Conservation (phyloP, 495 filamentous ascomycete genomes). For the Xeromyces bisporus region DNA sequence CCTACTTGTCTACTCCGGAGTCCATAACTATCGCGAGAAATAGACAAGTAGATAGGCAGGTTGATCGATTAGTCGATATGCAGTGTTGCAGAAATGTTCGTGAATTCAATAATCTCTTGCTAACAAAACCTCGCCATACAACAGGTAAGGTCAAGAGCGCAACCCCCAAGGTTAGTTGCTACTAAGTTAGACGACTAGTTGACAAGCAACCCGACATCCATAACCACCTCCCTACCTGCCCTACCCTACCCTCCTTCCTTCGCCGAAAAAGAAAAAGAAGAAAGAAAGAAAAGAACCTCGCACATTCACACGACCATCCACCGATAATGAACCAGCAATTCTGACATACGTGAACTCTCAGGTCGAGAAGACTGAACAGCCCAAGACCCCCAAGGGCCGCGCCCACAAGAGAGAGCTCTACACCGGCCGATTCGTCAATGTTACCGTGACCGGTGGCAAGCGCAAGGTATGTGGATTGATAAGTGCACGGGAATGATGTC, state of each 20-base stretch:
- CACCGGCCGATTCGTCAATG: constrained; percentile 98
- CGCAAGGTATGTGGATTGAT: constrained; percentile 86
- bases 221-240: too few relatives aligned
- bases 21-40: too few relatives aligned
- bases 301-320: too few relatives aligned
- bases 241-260: too few relatives aligned
- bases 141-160: constrained; percentile 3
- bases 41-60: not conserved
- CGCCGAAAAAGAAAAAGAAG: too few relatives aligned
- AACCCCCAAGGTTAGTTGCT: constrained; percentile 1
- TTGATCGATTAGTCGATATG: not conserved
- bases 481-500: too few relatives aligned
- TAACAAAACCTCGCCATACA: not conserved
- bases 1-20: too few relatives aligned
- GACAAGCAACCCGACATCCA: not conserved
- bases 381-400: constrained; percentile 75
- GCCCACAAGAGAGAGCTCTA: constrained; percentile 96
- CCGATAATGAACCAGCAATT: too few relatives aligned
- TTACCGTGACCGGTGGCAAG: constrained; percentile 98
- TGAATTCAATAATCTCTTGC: not conserved
- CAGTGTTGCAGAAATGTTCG: not conserved
- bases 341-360: too few relatives aligned
- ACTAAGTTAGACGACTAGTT: not conserved
- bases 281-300: too few relatives aligned
- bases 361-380: constrained; percentile 30